Evolutionary conservation across 164 flowering plant species (phyloP).

Genomic region (Berberis vulgaris): DNA sequence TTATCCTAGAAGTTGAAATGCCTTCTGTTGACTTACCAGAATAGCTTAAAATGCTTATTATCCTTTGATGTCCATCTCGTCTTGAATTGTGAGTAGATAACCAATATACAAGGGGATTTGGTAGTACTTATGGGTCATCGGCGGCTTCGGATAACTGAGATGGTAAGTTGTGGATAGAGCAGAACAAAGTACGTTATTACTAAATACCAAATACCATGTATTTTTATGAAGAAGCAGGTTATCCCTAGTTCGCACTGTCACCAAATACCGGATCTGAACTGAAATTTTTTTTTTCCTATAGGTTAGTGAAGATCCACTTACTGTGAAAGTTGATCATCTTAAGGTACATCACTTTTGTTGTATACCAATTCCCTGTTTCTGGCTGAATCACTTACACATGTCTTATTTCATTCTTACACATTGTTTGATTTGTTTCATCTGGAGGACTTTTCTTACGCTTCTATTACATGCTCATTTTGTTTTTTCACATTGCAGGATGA

Average conservation of each 20-base stretch:
- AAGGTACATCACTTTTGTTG: slow-evolving; percentile 41
- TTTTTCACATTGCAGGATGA: slow-evolving; percentile 49
- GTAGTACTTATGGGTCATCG: slow-evolving; percentile 87
- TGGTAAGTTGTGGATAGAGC: slow-evolving; percentile 41
- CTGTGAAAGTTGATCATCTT: slow-evolving; percentile 95
- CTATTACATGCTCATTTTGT: not conserved
- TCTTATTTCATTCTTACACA: not conserved
- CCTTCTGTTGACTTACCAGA: not conserved
- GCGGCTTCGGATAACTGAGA: slow-evolving; percentile 86
- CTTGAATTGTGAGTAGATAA: slow-evolving; percentile 40
- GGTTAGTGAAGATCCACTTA: slow-evolving; percentile 94
- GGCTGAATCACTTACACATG: not conserved
- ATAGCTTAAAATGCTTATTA: not conserved
- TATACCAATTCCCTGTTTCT: not conserved
- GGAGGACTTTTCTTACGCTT: not conserved
- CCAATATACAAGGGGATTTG: slow-evolving; percentile 87
- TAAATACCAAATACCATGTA: not conserved
- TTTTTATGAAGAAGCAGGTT: not conserved
- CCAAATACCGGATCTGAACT: slow-evolving; percentile 2
- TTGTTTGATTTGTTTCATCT: not conserved
- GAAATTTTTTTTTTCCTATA: slow-evolving; percentile 20
- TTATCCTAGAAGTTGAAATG: not conserved
- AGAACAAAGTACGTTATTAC: not conserved
- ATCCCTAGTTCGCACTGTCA: not conserved
- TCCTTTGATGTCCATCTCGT: not conserved